phyloP scores from a whole-genome alignment of 2,329 filamentous ascomycete genomes.

The Passalora sequoiae region DNA sequence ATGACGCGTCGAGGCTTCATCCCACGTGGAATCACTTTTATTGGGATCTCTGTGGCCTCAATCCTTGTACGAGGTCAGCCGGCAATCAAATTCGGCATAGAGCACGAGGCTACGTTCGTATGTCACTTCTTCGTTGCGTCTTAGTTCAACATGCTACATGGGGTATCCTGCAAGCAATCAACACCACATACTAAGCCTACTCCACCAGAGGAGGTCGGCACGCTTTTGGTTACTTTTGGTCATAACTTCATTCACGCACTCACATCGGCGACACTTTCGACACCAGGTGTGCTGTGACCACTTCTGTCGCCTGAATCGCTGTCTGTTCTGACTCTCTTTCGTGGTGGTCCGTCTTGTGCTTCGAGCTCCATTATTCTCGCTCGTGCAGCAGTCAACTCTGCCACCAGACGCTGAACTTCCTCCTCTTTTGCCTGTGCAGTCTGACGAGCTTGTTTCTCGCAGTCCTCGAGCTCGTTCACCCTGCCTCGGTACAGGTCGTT shows the following conservation, averaged over 20 bases:
- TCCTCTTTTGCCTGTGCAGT: slow-evolving; percentile 56
- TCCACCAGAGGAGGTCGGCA: neutral
- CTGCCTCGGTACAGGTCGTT: slow-evolving; percentile 64
- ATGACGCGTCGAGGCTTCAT: too few species aligned
- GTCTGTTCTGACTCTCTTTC: slow-evolving; percentile 15
- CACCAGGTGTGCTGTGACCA: slow-evolving; percentile 3
- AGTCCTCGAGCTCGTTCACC: slow-evolving; percentile 69
- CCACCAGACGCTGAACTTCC: slow-evolving; percentile 52
- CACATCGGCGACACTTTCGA: slow-evolving; percentile 9
- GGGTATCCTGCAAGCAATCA: slow-evolving; percentile 5
- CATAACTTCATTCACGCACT: slow-evolving; percentile 11
- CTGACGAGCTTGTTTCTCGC: slow-evolving; percentile 63
- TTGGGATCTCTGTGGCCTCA: too few species aligned
- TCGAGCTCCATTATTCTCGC: slow-evolving; percentile 19
- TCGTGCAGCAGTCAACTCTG: slow-evolving; percentile 52
- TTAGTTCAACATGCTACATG: slow-evolving; percentile 3
- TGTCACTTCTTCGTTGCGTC: too few species aligned
- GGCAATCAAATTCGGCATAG: too few species aligned
- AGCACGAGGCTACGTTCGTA: too few species aligned
- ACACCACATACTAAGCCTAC: neutral
- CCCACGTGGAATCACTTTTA: too few species aligned
- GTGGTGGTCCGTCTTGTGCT: slow-evolving; percentile 18
- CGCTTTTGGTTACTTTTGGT: slow-evolving; percentile 9
- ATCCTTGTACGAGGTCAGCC: too few species aligned
- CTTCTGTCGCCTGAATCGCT: slow-evolving; percentile 11